Evolutionary conservation across 1,139 yeast genomes (phyloP), one percentile per base, ranked within the genome.

Genomic region (Blastobotrys serpentis): DNA sequence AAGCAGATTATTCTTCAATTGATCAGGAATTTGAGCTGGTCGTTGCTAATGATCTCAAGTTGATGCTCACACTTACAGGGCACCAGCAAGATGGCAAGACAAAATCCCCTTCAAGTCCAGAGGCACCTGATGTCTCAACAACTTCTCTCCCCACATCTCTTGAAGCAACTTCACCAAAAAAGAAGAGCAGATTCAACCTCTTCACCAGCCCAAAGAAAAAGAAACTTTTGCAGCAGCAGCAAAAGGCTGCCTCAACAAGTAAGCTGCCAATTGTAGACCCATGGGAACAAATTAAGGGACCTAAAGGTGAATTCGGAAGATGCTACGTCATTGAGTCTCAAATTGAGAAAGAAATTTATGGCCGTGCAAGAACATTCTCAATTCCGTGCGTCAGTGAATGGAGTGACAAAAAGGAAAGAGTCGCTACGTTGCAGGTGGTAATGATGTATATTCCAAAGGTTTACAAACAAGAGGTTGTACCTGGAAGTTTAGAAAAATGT

Each of bases 241-340:
- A 43, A 26, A 23, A 16, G 34, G 33, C 42, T 8, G 37, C 37
- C 3, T n/a, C 45, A 19, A 13, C 41, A n/a, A 17, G 46, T n/a
- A 32, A 48, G 32, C 38, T 32, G 25, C 29, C 32, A 11, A 16
- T 37, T 19, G 39, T 36, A 23, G 67, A 66, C 38, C 49, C 61
- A 2, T 68, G 72, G 72, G 57, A 60, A 14, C 59, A 61, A 29
- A 71, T 77, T 50, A 74, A 85, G 54, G 96, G 96, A 1, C 74
- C 73, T 36, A 90, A 86, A 62, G 98, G 98, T 1, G 87, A 95
- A 42, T 89, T 87, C 72, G 95, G 88, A 2, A 77, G 94, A 54
- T 79, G 89, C 51, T 82, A 83, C 57, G 72, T 90, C 49, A 78
- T 77, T 46, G 80, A 87, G 57, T 76, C 78, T 30, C 81, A 81